phyloP scores from a whole-genome alignment of 768 basidiomycete species.

The Multifurca ochricompacta region DNA sequence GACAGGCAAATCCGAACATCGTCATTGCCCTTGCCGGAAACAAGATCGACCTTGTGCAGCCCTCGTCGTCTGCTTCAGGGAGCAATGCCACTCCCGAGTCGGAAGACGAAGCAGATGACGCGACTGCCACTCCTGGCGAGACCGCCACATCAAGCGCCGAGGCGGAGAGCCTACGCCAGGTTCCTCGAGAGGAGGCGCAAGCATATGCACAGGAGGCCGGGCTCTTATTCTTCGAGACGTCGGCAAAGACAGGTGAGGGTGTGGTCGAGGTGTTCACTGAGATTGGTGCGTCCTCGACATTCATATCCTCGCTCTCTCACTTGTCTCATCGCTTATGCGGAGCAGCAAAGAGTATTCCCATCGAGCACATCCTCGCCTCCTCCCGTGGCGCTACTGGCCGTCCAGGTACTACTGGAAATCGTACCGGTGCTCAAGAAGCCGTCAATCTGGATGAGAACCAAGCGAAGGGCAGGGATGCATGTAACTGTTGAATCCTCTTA shows the following conservation, averaged over 20 bases:
- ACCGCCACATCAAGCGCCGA: conserved; percentile 43
- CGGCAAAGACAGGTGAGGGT: conserved; percentile 94
- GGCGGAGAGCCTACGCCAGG: conserved; percentile 74
- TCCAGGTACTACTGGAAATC: conserved; percentile 46
- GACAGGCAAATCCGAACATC: conserved; percentile 98
- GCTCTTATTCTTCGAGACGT: conserved; percentile 93
- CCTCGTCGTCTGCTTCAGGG: conserved; percentile 44
- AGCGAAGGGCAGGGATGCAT: conserved; percentile 63
- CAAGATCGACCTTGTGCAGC: conserved; percentile 86
- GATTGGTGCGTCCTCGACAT: conserved; percentile 58
- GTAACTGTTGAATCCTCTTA: conserved; percentile 56
- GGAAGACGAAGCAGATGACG: conserved; percentile 88
- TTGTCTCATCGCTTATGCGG: background rate
- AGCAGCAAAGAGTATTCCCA: conserved; percentile 76
- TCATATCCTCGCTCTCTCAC: background rate
- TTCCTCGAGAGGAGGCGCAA: conserved; percentile 89
- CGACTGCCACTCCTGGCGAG: conserved; percentile 81
- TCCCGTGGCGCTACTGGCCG: conserved; percentile 61
- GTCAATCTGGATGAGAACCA: conserved; percentile 68
- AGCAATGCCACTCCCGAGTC: conserved; percentile 50
- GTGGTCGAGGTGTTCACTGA: conserved; percentile 97
- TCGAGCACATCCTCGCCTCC: conserved; percentile 89
- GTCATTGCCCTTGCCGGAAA: conserved; percentile 98
- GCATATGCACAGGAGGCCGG: conserved; percentile 96
- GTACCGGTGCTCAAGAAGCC: conserved; percentile 44